These are phyloP conservation scores for Arabidopsis lyrata DNA, from an alignment of 441 rosid genomes.

Conservation along the genomic window DNA sequence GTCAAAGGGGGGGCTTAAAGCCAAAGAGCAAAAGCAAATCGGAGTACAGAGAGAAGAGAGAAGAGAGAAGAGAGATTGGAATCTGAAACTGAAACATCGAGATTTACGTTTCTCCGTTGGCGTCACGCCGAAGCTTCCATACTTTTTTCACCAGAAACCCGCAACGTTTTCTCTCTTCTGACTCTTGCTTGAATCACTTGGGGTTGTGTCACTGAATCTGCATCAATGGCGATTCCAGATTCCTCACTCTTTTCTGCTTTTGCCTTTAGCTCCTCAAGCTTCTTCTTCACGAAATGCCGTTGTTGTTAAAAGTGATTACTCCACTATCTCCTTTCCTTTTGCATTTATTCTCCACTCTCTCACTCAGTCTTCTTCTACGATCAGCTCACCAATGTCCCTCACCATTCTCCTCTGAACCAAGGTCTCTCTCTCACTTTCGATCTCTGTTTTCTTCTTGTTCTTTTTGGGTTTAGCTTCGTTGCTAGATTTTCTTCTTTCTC, in stretches of 20 bases:
- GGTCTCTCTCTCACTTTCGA: slow-evolving; percentile 29
- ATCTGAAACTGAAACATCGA: slow-evolving; percentile 47
- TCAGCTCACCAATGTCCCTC: slow-evolving; percentile 31
- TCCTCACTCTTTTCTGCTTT: slow-evolving; percentile 38
- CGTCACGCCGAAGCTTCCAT: slow-evolving; percentile 47
- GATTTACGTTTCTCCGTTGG: slow-evolving; percentile 50
- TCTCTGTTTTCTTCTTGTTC: slow-evolving; percentile 12
- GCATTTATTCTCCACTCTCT: slow-evolving; percentile 40
- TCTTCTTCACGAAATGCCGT: slow-evolving; percentile 49
- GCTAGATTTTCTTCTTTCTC: neutral
- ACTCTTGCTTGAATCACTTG: slow-evolving; percentile 22
- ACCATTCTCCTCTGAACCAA: slow-evolving; percentile 25
- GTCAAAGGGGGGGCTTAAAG: slow-evolving; percentile 38
- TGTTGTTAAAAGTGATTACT: slow-evolving; percentile 42
- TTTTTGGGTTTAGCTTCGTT: neutral
- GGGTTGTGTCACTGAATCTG: slow-evolving; percentile 39
- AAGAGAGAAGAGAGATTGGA: slow-evolving; percentile 36
- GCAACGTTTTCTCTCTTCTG: slow-evolving; percentile 17
- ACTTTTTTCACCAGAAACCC: slow-evolving; percentile 35
- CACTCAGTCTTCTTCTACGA: slow-evolving; percentile 34
- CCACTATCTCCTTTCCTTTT: slow-evolving; percentile 27
- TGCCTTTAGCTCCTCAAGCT: slow-evolving; percentile 35
- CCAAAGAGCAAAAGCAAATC: slow-evolving; percentile 41
- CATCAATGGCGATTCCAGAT: slow-evolving; percentile 46
- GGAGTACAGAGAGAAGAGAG: slow-evolving; percentile 17